These are phyloP conservation scores for Eragrostis nindensis DNA, from an alignment of 176 grass and related monocot species.

Conservation along the genomic window DNA sequence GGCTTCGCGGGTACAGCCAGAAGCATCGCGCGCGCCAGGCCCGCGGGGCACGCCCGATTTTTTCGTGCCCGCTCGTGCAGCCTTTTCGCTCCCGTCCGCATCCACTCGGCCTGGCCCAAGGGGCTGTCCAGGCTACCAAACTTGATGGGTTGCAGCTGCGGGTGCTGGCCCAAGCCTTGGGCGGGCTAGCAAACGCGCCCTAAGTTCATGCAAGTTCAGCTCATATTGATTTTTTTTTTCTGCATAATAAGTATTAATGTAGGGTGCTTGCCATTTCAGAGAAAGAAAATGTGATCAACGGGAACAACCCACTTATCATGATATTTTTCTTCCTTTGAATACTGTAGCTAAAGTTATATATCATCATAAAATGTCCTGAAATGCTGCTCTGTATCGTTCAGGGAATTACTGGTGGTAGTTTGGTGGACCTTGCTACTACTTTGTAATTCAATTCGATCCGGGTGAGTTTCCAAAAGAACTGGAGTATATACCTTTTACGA, in stretches of 20 bases:
- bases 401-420: constrained; percentile 87
- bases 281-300: not conserved
- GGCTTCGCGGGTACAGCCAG: too few species aligned
- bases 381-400: constrained; percentile 38
- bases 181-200: too few species aligned
- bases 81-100: too few species aligned
- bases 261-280: not conserved
- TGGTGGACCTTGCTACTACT: constrained; percentile 87
- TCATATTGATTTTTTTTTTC: constrained; percentile 11
- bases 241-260: not conserved
- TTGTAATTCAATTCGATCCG: constrained; percentile 83
- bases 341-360: not conserved
- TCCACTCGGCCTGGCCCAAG: too few species aligned
- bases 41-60: too few species aligned
- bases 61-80: too few species aligned
- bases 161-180: too few species aligned
- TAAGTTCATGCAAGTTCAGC: not conserved
- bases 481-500: not conserved
- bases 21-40: too few species aligned
- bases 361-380: constrained; percentile 25
- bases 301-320: constrained; percentile 1
- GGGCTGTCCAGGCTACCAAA: too few species aligned
- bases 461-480: constrained; percentile 54
- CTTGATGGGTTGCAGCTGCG: too few species aligned
- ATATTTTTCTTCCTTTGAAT: constrained; percentile 20